phyloP scores from a whole-genome alignment of 2,329 filamentous ascomycete genomes.

The Sporothrix variecibatus region DNA sequence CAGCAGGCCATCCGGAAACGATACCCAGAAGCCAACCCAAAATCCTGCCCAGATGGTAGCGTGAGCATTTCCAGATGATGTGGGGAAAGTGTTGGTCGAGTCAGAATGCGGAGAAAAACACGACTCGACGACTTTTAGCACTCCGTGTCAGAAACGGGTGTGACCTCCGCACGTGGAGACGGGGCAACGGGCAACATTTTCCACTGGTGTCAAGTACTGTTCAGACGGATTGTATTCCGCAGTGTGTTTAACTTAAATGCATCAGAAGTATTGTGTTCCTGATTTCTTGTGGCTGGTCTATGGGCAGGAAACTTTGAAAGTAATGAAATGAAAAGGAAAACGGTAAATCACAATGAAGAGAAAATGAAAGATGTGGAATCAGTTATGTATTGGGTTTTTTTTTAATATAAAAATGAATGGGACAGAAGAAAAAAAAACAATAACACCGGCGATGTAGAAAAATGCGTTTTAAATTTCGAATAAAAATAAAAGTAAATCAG shows the following conservation, averaged over 20 bases:
- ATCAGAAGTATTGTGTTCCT: too few species aligned
- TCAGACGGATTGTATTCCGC: not conserved
- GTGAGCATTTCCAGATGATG: not conserved
- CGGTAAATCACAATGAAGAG: too few species aligned
- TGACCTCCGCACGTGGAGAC: not conserved
- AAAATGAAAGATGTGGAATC: too few species aligned
- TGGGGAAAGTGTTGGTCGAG: not conserved
- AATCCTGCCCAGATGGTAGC: not conserved
- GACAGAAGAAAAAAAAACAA: too few species aligned
- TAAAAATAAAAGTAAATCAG: not conserved
- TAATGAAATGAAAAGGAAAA: too few species aligned
- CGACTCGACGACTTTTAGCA: not conserved
- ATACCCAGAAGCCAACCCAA: not conserved
- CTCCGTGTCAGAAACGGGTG: not conserved
- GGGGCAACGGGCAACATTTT: not conserved
- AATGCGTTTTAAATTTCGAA: too few species aligned
- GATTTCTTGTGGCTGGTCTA: not conserved
- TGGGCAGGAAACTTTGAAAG: too few species aligned
- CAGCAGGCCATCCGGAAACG: not conserved
- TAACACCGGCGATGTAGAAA: too few species aligned
- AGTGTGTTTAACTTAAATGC: too few species aligned
- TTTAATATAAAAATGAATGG: too few species aligned
- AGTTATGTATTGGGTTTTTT: too few species aligned
- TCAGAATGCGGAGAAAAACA: constrained; percentile 7
- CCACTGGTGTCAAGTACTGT: not conserved